Evolutionary conservation across 2,329 filamentous ascomycete genomes (phyloP).

Genomic region (Camillea tinctor): DNA sequence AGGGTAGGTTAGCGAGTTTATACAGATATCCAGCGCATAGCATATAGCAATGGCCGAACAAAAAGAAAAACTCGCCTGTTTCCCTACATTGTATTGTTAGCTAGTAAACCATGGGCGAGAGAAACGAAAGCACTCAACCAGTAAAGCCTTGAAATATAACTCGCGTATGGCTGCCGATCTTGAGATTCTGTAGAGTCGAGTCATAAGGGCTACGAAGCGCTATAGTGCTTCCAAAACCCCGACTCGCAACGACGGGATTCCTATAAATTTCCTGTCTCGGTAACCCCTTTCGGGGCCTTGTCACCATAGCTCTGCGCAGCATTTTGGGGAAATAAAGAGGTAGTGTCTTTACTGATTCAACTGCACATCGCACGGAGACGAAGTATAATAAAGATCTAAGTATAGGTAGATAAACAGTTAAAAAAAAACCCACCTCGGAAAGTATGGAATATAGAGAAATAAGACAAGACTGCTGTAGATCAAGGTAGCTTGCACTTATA

Average conservation of each 20-base stretch:
- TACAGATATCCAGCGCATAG: slow-evolving; percentile 18
- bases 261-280: not conserved
- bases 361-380: not conserved
- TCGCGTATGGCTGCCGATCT: slow-evolving; percentile 39
- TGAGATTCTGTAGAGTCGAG: slow-evolving; percentile 37
- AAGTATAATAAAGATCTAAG: too few relatives aligned
- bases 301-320: not conserved
- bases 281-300: not conserved
- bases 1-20: slow-evolving; percentile 17
- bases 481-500: not conserved
- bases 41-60: not conserved
- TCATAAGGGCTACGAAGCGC: slow-evolving; percentile 26
- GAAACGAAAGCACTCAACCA: slow-evolving; percentile 23
- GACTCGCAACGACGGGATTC: slow-evolving; percentile 7
- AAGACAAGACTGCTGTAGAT: not conserved
- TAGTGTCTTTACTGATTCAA: not conserved
- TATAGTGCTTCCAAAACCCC: slow-evolving; percentile 21
- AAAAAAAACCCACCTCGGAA: not conserved
- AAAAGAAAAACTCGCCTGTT: slow-evolving; percentile 10
- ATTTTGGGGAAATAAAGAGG: not conserved
- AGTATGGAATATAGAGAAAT: not conserved
- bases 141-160: slow-evolving; percentile 45
- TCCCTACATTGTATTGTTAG: slow-evolving; percentile 22
- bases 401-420: too few relatives aligned
- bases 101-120: not conserved